Conservation (phyloP, 2,329 filamentous ascomycete genomes). For the Verticillium nubilum region DNA sequence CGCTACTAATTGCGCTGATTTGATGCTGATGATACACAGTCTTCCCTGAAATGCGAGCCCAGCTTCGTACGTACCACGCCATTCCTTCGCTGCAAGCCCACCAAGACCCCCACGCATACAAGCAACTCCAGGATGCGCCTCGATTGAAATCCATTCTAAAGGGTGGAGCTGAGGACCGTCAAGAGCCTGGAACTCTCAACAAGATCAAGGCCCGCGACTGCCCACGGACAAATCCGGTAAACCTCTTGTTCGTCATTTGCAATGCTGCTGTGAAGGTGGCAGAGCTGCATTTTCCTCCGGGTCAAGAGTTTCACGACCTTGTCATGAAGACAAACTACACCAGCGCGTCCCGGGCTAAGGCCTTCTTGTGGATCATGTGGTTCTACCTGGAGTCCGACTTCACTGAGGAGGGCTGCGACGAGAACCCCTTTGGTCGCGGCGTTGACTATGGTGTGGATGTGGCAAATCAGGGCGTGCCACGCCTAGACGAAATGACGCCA, state of each 20-base stretch:
- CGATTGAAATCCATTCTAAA: slow-evolving; percentile 96
- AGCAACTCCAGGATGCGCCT: slow-evolving; percentile 94
- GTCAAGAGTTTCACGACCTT: slow-evolving; percentile 90
- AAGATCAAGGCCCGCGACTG: slow-evolving; percentile 66
- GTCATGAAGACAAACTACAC: slow-evolving; percentile 85
- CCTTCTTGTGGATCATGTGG: slow-evolving; percentile 98
- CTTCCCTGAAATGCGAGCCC: slow-evolving; percentile 98
- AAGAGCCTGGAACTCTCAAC: slow-evolving; percentile 78
- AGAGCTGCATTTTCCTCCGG: slow-evolving; percentile 81
- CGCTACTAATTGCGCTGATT: slow-evolving; percentile 9
- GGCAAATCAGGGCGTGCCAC: slow-evolving; percentile 64
- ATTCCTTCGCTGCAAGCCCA: slow-evolving; percentile 94
- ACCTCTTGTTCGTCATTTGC: slow-evolving; percentile 91
- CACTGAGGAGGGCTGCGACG: slow-evolving; percentile 75
- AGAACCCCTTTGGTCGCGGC: slow-evolving; percentile 81
- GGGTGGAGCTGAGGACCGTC: slow-evolving; percentile 83
- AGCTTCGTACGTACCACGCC: slow-evolving; percentile 94
- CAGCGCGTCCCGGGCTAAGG: slow-evolving; percentile 75
- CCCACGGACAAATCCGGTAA: slow-evolving; percentile 89
- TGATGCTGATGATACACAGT: slow-evolving; percentile 45
- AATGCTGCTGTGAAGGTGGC: slow-evolving; percentile 87
- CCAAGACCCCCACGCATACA: slow-evolving; percentile 93
- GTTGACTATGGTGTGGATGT: slow-evolving; percentile 61
- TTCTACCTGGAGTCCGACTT: slow-evolving; percentile 98
- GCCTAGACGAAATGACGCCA: slow-evolving; percentile 57